Evolutionary conservation across 2,329 filamentous ascomycete species (phyloP).

Genomic region (Penicillium frequentans): DNA sequence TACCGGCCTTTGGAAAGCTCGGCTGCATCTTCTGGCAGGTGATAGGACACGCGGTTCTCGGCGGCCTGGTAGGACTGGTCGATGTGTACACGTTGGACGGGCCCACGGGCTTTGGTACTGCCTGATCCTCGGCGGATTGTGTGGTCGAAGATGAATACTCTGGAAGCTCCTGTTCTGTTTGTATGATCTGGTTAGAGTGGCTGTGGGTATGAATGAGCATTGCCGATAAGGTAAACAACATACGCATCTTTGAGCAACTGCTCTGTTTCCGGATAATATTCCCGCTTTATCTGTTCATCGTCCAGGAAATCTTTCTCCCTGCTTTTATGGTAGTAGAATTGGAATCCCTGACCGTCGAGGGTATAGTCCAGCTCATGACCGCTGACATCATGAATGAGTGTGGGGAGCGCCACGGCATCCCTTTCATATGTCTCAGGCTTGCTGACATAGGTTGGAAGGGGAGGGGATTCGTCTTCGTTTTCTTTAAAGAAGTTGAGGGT

Average conservation of each 20-base stretch:
- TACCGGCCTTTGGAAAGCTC: slow-evolving; percentile 45
- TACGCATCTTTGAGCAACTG: slow-evolving; percentile 46
- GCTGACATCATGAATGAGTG: slow-evolving; percentile 45
- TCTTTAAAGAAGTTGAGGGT: slow-evolving; percentile 51
- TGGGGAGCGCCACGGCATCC: slow-evolving; percentile 39
- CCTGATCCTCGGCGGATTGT: slow-evolving; percentile 46
- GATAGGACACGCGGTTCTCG: slow-evolving; percentile 43
- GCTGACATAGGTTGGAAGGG: slow-evolving; percentile 36
- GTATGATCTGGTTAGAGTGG: neutral
- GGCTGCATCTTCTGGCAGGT: slow-evolving; percentile 46
- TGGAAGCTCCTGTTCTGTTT: slow-evolving; percentile 41
- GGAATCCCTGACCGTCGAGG: slow-evolving; percentile 49
- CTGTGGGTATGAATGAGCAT: neutral
- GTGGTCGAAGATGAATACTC: slow-evolving; percentile 52
- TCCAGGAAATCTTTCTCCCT: slow-evolving; percentile 42
- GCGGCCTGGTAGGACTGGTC: slow-evolving; percentile 51
- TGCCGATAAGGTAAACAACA: neutral
- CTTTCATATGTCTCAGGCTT: slow-evolving; percentile 44
- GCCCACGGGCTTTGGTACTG: slow-evolving; percentile 39
- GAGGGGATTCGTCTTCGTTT: slow-evolving; percentile 45
- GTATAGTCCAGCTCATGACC: slow-evolving; percentile 45
- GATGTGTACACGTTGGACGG: slow-evolving; percentile 54
- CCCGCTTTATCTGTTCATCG: slow-evolving; percentile 40
- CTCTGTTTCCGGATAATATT: slow-evolving; percentile 51
- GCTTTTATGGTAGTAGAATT: slow-evolving; percentile 43